Base-by-base conservation (phyloP, 371 early-diverging fungal species). In the Conidiobolus incongruus region DNA sequence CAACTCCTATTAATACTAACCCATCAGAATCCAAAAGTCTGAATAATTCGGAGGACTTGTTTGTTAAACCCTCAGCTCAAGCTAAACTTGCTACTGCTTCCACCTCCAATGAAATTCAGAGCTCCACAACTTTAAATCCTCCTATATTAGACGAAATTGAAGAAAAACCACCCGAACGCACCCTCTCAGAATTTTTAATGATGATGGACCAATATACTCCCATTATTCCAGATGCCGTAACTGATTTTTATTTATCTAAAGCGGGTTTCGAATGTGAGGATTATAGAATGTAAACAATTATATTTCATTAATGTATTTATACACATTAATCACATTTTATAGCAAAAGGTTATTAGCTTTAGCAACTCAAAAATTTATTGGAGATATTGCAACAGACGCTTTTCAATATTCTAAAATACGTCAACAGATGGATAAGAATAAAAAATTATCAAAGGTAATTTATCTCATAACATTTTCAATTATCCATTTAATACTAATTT, bases 181-280 rank as follows among this genome's bases (percentile, higher is more conserved):
- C 63, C 21, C 59, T 91, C 49, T 81, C 85, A 17, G 88, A 89
- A 54, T 73, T 88, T 40, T 55, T 89, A 22, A 60, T 75, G 37
- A 64, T 79, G 55, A 84, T 91, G 83, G 89, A 93, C 50, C 71
- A 73, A 40, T 87, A 80, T 45, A 65, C 77, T 29, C 92, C 94
- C 0, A 71, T 90, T 49, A 88, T 98, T 52, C 99, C 99, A 29
- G 99, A 98, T 53, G 81, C 82, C 26, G 85, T 96, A 10, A 85
- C 90, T 19, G 97, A 97, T 52, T 86, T 94, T 58, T 92, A 90
- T 54, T 60, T 98, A 34, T 72, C 79, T 31, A 70, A 82, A 53
- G 76, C 92, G 2, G 99, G 99, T 3, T 83, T 98, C 45, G 78
- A 84, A 35, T 89, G 86, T 50, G 77, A 77, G 30, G 93, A 95